Conservation (phyloP, 805 yeast genomes). For the Spathaspora passalidarum region DNA sequence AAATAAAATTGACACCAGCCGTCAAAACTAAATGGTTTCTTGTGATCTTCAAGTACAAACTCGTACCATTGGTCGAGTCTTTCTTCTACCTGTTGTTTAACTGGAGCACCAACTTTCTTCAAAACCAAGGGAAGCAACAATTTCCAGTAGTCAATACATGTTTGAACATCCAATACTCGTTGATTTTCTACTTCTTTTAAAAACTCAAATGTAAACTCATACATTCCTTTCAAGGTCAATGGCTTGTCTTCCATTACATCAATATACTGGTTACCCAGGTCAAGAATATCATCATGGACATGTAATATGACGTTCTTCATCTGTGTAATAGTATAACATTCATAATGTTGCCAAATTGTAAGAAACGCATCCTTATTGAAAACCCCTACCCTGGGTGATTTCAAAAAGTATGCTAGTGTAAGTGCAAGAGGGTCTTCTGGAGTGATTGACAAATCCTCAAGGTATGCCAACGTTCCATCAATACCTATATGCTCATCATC, state of each 20-base stretch:
- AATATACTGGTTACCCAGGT: constrained; percentile 7
- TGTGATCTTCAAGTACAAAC: constrained; percentile 42
- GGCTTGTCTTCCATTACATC: constrained; percentile 7
- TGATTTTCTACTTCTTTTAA: constrained; percentile 55
- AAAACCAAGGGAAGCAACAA: constrained; percentile 45
- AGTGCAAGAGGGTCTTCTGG: constrained; percentile 76
- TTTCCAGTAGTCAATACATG: constrained; percentile 76
- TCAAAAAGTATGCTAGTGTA: constrained; percentile 65
- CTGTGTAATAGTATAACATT: constrained; percentile 27
- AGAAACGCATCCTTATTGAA: constrained; percentile 52
- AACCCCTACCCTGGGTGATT: constrained; percentile 64
- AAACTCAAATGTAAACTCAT: constrained; percentile 69
- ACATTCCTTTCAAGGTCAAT: constrained; percentile 53
- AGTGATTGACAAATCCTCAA: constrained; percentile 63
- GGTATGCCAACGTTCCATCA: constrained; percentile 72
- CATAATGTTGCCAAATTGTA: constrained; percentile 50
- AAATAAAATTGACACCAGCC: constrained; percentile 82
- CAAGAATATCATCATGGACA: constrained; percentile 12
- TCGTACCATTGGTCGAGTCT: constrained; percentile 54
- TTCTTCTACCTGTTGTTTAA: constrained; percentile 5
- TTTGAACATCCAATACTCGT: constrained; percentile 53
- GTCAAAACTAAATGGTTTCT: constrained; percentile 60
- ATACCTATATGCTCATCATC: constrained; percentile 51
- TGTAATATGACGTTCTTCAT: constrained; percentile 41
- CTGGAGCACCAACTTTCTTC: constrained; percentile 7